Conservation (phyloP, 2,329 filamentous ascomycete species). For the Penicillium sp. region DNA sequence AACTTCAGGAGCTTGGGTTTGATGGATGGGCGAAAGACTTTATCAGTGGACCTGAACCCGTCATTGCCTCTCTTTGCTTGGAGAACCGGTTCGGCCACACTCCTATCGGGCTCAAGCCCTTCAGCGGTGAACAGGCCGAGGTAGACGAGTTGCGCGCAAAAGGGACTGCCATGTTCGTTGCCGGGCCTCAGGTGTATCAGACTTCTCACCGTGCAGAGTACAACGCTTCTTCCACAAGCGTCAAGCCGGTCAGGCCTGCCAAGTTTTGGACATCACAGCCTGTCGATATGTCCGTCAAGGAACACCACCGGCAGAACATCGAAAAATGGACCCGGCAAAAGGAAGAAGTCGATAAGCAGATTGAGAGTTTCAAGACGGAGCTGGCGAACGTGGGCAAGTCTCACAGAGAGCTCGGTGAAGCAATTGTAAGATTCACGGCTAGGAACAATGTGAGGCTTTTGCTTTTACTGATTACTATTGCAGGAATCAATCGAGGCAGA, state of each 20-base stretch:
- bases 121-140: constrained; percentile 60
- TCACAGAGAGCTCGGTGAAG: constrained; percentile 30
- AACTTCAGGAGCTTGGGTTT: constrained; percentile 64
- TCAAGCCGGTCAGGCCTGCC: constrained; percentile 62
- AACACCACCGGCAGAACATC: constrained; percentile 58
- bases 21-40: constrained; percentile 80
- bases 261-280: constrained; percentile 75
- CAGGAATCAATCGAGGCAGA: constrained; percentile 50
- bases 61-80: constrained; percentile 85
- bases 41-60: constrained; percentile 75
- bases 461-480: constrained; percentile 15
- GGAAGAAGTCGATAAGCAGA: constrained; percentile 28
- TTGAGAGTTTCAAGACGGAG: constrained; percentile 31
- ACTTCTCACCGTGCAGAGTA: constrained; percentile 78
- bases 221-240: constrained; percentile 68
- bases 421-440: constrained; percentile 44
- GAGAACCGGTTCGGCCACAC: constrained; percentile 69
- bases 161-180: constrained; percentile 68
- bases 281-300: constrained; percentile 62
- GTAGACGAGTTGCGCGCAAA: constrained; percentile 63
- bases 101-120: constrained; percentile 64
- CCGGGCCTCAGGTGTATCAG: constrained; percentile 63
- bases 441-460: background rate
- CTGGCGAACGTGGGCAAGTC: constrained; percentile 26
- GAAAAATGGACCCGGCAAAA: constrained; percentile 47